Percentiles rank a stretch among this genome's conserved stretches.
phyloP scores from a whole-genome alignment of 352 stramenopile species.

The Phytopythium oedochilum region DNA sequence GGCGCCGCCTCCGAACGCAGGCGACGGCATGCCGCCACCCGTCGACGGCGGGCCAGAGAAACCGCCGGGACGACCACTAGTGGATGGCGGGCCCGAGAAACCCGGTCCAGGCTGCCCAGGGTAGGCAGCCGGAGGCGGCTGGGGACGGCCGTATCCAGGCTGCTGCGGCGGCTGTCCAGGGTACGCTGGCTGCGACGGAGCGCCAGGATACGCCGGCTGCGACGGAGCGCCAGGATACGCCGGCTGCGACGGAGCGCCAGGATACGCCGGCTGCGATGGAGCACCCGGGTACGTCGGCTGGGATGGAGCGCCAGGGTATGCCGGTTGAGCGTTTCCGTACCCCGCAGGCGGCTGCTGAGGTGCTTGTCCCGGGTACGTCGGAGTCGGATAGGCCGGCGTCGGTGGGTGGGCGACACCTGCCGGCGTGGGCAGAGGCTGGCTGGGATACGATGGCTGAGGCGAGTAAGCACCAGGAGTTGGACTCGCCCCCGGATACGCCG shows the following conservation, averaged over 20 bases:
- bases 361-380: not conserved
- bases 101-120: constrained; percentile 16
- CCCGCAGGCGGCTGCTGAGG: constrained; percentile 1
- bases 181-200: constrained; percentile 24
- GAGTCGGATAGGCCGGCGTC: constrained; percentile 6
- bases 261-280: constrained; percentile 17
- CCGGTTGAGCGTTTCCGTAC: constrained; percentile 5
- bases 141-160: constrained; percentile 28
- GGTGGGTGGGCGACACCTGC: constrained; percentile 2
- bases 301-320: constrained; percentile 27
- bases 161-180: constrained; percentile 28
- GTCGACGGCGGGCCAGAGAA: constrained; percentile 35
- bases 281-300: constrained; percentile 34
- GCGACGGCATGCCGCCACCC: constrained; percentile 19
- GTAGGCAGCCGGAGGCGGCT: constrained; percentile 28
- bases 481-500: constrained; percentile 10
- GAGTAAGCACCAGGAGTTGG: constrained; percentile 27
- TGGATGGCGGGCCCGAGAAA: constrained; percentile 52
- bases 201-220: constrained; percentile 27
- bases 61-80: constrained; percentile 20
- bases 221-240: constrained; percentile 29
- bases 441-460: constrained; percentile 33
- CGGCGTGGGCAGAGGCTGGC: constrained; percentile 22
- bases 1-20: constrained; percentile 23
- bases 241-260: no score